phyloP scores from a whole-genome alignment of 352 stramenopile genomes.

The Pythium phragmiticola region DNA sequence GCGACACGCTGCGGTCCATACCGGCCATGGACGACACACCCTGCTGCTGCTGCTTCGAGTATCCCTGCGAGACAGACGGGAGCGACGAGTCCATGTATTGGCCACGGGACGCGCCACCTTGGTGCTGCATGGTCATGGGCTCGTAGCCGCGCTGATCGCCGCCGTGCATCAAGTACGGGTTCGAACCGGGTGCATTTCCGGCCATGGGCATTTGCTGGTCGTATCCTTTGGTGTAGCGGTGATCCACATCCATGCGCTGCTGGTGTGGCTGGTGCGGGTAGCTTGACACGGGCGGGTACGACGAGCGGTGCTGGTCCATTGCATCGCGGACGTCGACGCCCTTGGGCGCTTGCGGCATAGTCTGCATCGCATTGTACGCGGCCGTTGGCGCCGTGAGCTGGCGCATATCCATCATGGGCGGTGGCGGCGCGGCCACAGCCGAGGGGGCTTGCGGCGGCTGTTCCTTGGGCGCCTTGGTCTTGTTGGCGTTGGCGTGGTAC shows the following conservation, averaged over 20 bases:
- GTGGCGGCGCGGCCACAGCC: conserved; percentile 19
- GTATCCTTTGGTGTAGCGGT: conserved; percentile 73
- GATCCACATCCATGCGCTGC: conserved; percentile 62
- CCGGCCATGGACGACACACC: conserved; percentile 20
- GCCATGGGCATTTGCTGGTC: conserved; percentile 33
- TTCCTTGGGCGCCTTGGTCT: conserved; percentile 65
- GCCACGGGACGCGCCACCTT: conserved; percentile 25
- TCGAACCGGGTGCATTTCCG: conserved; percentile 16
- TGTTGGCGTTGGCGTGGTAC: conserved; percentile 76
- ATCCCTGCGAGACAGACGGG: conserved; percentile 52
- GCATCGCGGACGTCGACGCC: conserved; percentile 36
- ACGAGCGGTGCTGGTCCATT: conserved; percentile 48
- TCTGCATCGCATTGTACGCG: conserved; percentile 38
- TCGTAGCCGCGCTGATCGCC: conserved; percentile 74
- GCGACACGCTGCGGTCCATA: conserved; percentile 43
- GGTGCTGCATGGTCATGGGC: conserved; percentile 49
- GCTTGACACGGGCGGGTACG: conserved; percentile 35
- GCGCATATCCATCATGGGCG: conserved; percentile 83
- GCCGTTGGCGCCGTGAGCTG: conserved; percentile 67
- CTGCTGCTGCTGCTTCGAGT: conserved; percentile 35
- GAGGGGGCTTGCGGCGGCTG: neutral
- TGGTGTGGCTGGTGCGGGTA: conserved; percentile 30
- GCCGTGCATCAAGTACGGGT: conserved; percentile 72
- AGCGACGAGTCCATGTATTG: conserved; percentile 64
- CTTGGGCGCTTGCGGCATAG: conserved; percentile 35